Evolutionary conservation across 345 rosid genomes (phyloP).

Genomic region (Eucalyptus tenuipes): DNA sequence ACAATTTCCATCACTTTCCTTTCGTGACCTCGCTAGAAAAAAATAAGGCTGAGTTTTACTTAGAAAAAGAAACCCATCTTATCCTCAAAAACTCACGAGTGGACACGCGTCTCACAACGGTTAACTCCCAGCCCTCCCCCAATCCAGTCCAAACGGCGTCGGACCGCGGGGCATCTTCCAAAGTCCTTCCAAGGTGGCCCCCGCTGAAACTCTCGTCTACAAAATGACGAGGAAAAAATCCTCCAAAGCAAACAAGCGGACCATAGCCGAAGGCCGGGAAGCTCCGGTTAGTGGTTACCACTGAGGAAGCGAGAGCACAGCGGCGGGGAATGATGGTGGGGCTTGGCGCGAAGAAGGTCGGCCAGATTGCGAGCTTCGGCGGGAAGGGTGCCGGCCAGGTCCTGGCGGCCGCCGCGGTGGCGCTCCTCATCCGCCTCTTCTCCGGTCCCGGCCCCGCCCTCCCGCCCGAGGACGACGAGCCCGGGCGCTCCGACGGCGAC

Average conservation of each 20-base stretch:
- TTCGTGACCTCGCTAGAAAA: not conserved
- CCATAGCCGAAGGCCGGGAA: not conserved
- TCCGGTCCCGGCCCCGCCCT: slow-evolving; percentile 74
- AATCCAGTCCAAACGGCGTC: not conserved
- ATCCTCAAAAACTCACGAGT: not conserved
- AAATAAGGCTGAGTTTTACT: not conserved
- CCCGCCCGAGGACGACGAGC: slow-evolving; percentile 30
- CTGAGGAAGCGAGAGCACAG: not conserved
- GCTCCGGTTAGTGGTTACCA: not conserved
- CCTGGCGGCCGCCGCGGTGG: slow-evolving; percentile 68
- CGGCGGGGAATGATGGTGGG: slow-evolving; percentile 1
- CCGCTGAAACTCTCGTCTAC: not conserved
- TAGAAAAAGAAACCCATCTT: not conserved
- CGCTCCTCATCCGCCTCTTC: slow-evolving; percentile 63
- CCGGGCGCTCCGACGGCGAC: not conserved
- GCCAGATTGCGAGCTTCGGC: slow-evolving; percentile 44
- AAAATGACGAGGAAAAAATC: not conserved
- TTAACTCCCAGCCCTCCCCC: not conserved
- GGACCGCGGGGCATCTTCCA: not conserved
- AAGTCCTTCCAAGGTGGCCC: not conserved
- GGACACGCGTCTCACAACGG: not conserved
- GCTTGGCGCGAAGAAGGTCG: slow-evolving; percentile 52
- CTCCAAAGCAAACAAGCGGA: not conserved
- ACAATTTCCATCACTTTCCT: not conserved
- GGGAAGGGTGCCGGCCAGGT: slow-evolving; percentile 63